These are phyloP conservation scores for Exophiala calicioides DNA, from an alignment of 2,329 filamentous ascomycete genomes.

Conservation along the genomic window DNA sequence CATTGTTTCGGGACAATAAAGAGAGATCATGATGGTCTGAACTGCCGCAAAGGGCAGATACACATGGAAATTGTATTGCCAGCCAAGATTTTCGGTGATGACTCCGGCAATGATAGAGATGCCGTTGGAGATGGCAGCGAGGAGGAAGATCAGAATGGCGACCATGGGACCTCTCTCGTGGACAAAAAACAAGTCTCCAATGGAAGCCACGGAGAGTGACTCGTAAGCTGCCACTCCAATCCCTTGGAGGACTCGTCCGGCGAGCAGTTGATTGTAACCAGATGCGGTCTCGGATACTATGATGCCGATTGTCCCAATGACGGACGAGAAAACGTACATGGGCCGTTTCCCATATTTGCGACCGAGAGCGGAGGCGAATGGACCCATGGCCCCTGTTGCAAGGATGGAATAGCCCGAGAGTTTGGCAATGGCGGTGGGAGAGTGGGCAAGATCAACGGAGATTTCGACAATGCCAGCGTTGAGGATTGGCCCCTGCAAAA, in stretches of 20 bases:
- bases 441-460: conserved; percentile 30
- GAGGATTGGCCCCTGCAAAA: conserved; percentile 40
- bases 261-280: conserved; percentile 41
- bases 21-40: conserved; percentile 16
- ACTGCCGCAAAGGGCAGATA: conserved; percentile 17
- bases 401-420: conserved; percentile 22
- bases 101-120: conserved; percentile 45
- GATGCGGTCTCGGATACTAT: conserved; percentile 40
- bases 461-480: conserved; percentile 42
- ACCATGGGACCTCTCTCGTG: conserved; percentile 31
- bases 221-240: conserved; percentile 46
- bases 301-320: conserved; percentile 39
- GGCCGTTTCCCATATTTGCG: conserved; percentile 47
- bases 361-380: conserved; percentile 37
- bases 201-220: conserved; percentile 44
- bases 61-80: conserved; percentile 24
- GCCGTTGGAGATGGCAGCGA: conserved; percentile 40
- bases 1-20: conserved; percentile 20
- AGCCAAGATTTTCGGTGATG: conserved; percentile 36
- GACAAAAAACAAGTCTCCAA: conserved; percentile 45
- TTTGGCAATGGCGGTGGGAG: conserved; percentile 15
- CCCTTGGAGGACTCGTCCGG: conserved; percentile 46
- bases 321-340: conserved; percentile 41
- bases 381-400: conserved; percentile 14
- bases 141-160: conserved; percentile 45